phyloP scores from a whole-genome alignment of 2,329 filamentous ascomycete species.

The Ambrosiella xylebori region DNA sequence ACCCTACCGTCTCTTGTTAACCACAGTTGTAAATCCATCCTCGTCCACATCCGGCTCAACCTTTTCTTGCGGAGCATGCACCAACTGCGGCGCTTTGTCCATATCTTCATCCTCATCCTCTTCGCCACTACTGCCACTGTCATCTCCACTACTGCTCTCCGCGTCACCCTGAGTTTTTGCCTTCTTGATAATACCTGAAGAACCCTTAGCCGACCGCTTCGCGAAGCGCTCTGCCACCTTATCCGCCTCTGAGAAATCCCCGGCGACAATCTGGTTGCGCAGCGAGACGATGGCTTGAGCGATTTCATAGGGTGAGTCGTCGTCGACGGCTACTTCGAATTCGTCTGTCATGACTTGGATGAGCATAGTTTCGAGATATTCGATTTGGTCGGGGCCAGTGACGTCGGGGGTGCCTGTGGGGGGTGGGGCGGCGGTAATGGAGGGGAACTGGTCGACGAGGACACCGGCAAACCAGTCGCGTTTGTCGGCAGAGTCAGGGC shows the following conservation, averaged over 20 bases:
- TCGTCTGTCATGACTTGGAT: conserved; percentile 89
- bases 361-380: conserved; percentile 70
- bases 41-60: conserved; percentile 57
- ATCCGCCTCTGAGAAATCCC: conserved; percentile 48
- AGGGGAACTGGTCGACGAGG: conserved; percentile 61
- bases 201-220: conserved; percentile 39
- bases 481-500: conserved; percentile 66
- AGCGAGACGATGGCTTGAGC: conserved; percentile 56
- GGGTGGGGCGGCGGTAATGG: conserved; percentile 33
- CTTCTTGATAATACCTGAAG: conserved; percentile 30
- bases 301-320: conserved; percentile 63
- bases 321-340: conserved; percentile 83
- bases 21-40: conserved; percentile 64
- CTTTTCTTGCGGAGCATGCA: conserved; percentile 42
- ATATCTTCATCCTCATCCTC: conserved; percentile 45
- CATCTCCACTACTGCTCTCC: conserved; percentile 41
- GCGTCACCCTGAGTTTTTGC: conserved; percentile 37
- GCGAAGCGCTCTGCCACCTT: conserved; percentile 45
- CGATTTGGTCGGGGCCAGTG: conserved; percentile 32
- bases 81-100: conserved; percentile 49
- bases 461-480: conserved; percentile 92
- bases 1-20: conserved; percentile 30
- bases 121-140: conserved; percentile 22
- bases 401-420: conserved; percentile 16
- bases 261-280: conserved; percentile 44